Base-by-base conservation (phyloP, 208 protist species). In the Acanthamoeba triangularis region DNA sequence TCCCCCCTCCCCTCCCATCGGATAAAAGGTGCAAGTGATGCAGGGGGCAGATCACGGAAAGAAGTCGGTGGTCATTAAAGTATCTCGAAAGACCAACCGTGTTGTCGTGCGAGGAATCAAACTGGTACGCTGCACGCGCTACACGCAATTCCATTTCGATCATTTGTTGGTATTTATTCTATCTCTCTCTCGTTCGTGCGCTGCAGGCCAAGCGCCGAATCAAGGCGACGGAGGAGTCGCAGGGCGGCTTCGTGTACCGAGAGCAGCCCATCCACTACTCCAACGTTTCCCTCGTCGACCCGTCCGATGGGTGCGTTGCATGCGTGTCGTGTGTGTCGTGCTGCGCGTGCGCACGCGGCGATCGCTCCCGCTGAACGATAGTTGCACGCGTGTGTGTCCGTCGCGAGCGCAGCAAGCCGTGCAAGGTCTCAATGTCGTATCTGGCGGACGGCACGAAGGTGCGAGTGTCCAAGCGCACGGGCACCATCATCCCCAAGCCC, bases 251-350 rank as follows among this genome's bases (percentile, higher is more conserved):
- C 37, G 35, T 93, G 25, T 80, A 54, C 88, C 16, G 28, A 52
- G 88, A 93, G 67, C 44, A 47, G 44, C 88, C 88, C 59, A 78
- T 93, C 33, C 56, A 93, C 88, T 93, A 93, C 88, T 80, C 63
- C 56, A 93, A 93, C 63, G 63, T 93, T 20, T 28, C 63, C 28
- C 67, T 93, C 63, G 63, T 93, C 25, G 88, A 93, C 33, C 88
- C 88, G 11, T 93, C 88, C 56, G 49, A 47, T 47, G 88, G 88
- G 88, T 93, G 18, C 59, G 61, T 33, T 28, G 16, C 49, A 33
- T 3, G 30, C n/a, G n/a, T 5, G n/a, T 25, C 25, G 35, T 52
- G 76, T 16, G 30, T 4, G 41, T 85, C 11, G 41, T n/a, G 23
- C 8, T 20, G 10, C 65, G 16, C 65, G 2, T 23, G 18, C 54